Evolutionary conservation across 176 grass and related monocot species (phyloP).

Genomic region (Carex littledalei): DNA sequence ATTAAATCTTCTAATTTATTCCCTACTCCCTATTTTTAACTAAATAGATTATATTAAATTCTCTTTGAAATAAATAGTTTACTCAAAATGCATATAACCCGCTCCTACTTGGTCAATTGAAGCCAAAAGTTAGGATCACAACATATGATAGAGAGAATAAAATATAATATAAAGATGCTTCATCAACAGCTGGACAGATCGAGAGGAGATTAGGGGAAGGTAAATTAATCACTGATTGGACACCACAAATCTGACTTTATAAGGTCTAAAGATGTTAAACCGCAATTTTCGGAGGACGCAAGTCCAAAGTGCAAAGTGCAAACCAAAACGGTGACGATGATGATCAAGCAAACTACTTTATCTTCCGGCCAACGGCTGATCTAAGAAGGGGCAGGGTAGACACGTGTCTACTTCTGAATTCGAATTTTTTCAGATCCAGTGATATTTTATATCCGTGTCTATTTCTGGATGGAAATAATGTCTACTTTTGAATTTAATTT

Average conservation of each 20-base stretch:
- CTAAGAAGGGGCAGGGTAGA: too few species aligned
- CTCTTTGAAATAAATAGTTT: background rate
- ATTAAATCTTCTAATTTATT: background rate
- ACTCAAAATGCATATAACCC: background rate
- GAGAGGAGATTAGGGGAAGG: too few species aligned
- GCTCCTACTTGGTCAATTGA: background rate
- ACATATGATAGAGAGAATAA: background rate
- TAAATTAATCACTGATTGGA: background rate
- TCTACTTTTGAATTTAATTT: too few species aligned
- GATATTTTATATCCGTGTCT: too few species aligned
- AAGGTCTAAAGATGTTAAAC: background rate
- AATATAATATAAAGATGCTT: background rate
- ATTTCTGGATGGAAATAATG: too few species aligned
- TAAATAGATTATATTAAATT: background rate
- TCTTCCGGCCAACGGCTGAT: background rate
- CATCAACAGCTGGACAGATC: too few species aligned
- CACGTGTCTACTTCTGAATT: too few species aligned
- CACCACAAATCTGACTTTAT: background rate
- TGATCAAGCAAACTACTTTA: background rate
- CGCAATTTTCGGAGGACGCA: background rate
- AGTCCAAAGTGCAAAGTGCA: background rate
- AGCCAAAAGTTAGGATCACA: background rate
- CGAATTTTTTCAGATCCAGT: too few species aligned
- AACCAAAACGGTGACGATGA: background rate
- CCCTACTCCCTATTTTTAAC: background rate